Base-by-base conservation (phyloP, 192 early-diverging fungal genomes). In the Backusella morwellensis region DNA sequence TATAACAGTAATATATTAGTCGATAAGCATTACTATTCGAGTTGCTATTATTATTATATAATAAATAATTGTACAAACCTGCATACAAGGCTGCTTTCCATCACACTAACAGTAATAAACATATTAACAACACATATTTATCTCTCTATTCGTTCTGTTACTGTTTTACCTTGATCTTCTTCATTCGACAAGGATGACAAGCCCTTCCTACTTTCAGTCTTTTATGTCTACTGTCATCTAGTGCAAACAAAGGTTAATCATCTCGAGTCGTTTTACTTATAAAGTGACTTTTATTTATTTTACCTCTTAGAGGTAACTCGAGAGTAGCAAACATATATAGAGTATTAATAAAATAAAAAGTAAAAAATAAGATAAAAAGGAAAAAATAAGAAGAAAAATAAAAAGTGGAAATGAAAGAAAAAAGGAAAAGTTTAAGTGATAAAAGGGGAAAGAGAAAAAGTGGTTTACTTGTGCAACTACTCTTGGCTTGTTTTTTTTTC, bases 251-350 rank as follows among this genome's bases (percentile, higher is more conserved):
- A 63, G 0, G 21, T 63, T 29, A 70, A 29, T 72, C 40, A 29
- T 71, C 35, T 21, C 35, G 40, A 44, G 8, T 17, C 12, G 34
- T 29, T 72, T 40, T 32, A 42, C 23, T 71, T 19, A n/a, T n/a
- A n/a, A 21, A n/a, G 5, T 6, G 17, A 19, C 1, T 40, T 11
- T 40, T 35, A 7, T 36, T 73, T 26, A 6, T 38, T n/a, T 41
- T 82, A 82, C 80, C 80, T 75, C 77, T 68, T 29, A 82, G 50
- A 17, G 80, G 80, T 56, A 82, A 75, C 35, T 82, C 77, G 29
- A 82, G 74, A 29, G 80, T 82, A 21, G 80, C 80, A 76, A 82
- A 82, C 80, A 82, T 82, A 82, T 82, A 52, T 63, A n/a, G 21
- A 77, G 23, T 23, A 38, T 32, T 17, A 32, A 71, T 29, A 63